Conservation (phyloP, 2,329 filamentous ascomycete genomes). For the Mariannaea sp. region DNA sequence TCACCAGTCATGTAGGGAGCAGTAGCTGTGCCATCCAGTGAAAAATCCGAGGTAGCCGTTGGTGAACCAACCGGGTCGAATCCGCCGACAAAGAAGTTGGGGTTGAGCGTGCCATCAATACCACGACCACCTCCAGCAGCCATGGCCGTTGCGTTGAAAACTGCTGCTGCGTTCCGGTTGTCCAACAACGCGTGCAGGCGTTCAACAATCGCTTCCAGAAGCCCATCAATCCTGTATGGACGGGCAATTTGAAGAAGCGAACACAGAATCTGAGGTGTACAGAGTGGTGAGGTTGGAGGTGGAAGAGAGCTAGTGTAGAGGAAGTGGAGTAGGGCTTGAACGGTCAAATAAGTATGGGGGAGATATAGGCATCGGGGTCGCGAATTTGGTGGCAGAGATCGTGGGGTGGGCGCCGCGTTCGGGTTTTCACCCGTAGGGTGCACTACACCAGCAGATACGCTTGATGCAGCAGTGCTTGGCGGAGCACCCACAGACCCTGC, state of each 20-base stretch:
- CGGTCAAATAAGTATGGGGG: conserved; percentile 86
- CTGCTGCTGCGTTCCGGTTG: conserved; percentile 90
- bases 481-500: conserved; percentile 45
- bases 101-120: conserved; percentile 69
- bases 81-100: conserved; percentile 63
- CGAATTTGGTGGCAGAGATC: conserved; percentile 62
- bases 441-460: conserved; percentile 45
- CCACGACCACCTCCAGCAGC: conserved; percentile 90
- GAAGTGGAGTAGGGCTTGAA: conserved; percentile 89
- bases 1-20: conserved; percentile 38
- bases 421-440: conserved; percentile 49
- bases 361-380: conserved; percentile 88
- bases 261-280: conserved; percentile 93
- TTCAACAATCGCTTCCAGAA: conserved; percentile 91
- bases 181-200: conserved; percentile 87
- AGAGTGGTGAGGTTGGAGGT: conserved; percentile 73
- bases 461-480: conserved; percentile 52
- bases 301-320: conserved; percentile 92
- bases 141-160: conserved; percentile 99
- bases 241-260: conserved; percentile 91
- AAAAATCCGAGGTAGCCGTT: conserved; percentile 42
- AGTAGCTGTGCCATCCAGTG: conserved; percentile 39
- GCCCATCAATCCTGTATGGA: conserved; percentile 89
- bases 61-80: conserved; percentile 49
- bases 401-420: conserved; percentile 62